Percentiles rank a stretch among this genome's conserved stretches.
Conservation (phyloP, 129 eudicot genomes). For the Lactuca saligna region DNA sequence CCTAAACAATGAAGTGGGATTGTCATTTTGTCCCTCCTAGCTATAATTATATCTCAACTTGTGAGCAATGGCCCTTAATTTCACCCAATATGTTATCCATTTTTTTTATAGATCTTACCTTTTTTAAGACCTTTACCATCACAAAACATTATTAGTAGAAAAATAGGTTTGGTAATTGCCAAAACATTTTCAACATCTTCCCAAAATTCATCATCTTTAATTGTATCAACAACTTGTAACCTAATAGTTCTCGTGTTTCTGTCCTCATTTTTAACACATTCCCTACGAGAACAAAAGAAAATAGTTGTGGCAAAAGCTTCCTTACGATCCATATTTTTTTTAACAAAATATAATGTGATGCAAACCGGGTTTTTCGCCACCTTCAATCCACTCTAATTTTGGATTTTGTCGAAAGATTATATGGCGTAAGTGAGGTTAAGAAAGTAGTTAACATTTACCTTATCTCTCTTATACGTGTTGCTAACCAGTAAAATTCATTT, state of each 20-base stretch:
- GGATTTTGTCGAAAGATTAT: too few species aligned
- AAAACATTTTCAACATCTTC: not conserved
- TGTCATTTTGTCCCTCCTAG: too few species aligned
- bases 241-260: not conserved
- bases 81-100: not conserved
- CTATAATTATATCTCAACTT: too few species aligned
- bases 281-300: not conserved
- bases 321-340: not conserved
- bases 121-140: not conserved
- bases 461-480: too few species aligned
- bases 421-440: too few species aligned
- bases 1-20: too few species aligned
- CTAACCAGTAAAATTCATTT: too few species aligned
- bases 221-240: too few species aligned
- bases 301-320: not conserved
- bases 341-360: not conserved
- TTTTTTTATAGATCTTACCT: not conserved
- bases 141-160: not conserved
- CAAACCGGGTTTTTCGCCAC: not conserved
- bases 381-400: too few species aligned
- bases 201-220: not conserved
- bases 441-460: too few species aligned
- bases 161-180: not conserved
- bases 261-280: not conserved
- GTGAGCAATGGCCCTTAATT: not conserved